Conservation (phyloP, 495 filamentous ascomycete genomes). For the Bathelium albidoporum region DNA sequence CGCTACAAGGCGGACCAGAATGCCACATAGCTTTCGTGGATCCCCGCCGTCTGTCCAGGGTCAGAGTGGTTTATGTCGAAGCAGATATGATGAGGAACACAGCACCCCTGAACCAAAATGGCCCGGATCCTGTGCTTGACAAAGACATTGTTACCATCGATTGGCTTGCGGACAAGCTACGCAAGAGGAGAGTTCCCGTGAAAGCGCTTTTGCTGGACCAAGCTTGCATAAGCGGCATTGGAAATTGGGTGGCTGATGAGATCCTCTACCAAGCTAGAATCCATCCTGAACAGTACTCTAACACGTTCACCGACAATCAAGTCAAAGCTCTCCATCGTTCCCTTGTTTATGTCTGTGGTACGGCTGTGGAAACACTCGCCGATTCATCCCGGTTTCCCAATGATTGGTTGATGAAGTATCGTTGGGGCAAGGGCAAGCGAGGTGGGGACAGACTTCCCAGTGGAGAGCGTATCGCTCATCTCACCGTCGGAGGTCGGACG, state of each 20-base stretch:
- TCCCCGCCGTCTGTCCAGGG: slow-evolving; percentile 58
- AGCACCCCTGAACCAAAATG: slow-evolving; percentile 76
- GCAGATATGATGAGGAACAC: slow-evolving; percentile 64
- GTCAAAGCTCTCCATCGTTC: slow-evolving; percentile 61
- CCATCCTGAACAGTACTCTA: slow-evolving; percentile 85
- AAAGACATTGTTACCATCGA: slow-evolving; percentile 59
- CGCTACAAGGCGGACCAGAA: slow-evolving; percentile 48
- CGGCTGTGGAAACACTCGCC: slow-evolving; percentile 65
- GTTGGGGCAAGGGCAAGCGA: slow-evolving; percentile 86
- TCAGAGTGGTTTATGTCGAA: slow-evolving; percentile 73
- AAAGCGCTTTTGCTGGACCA: slow-evolving; percentile 85
- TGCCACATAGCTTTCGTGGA: slow-evolving; percentile 74
- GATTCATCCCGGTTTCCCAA: slow-evolving; percentile 78
- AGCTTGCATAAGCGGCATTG: slow-evolving; percentile 80
- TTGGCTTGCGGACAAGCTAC: slow-evolving; percentile 60
- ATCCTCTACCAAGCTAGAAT: slow-evolving; percentile 77
- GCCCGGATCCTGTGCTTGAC: slow-evolving; percentile 86
- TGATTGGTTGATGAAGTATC: slow-evolving; percentile 83
- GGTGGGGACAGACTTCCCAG: slow-evolving; percentile 61
- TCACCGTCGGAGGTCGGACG: slow-evolving; percentile 83
- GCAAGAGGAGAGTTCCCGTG: slow-evolving; percentile 65
- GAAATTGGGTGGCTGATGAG: slow-evolving; percentile 97
- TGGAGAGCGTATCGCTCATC: slow-evolving; percentile 68
- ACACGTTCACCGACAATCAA: slow-evolving; percentile 65
- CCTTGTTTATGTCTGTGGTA: slow-evolving; percentile 66